Conservation (phyloP, 768 basidiomycete genomes). For the Gautieria morchelliformis region DNA sequence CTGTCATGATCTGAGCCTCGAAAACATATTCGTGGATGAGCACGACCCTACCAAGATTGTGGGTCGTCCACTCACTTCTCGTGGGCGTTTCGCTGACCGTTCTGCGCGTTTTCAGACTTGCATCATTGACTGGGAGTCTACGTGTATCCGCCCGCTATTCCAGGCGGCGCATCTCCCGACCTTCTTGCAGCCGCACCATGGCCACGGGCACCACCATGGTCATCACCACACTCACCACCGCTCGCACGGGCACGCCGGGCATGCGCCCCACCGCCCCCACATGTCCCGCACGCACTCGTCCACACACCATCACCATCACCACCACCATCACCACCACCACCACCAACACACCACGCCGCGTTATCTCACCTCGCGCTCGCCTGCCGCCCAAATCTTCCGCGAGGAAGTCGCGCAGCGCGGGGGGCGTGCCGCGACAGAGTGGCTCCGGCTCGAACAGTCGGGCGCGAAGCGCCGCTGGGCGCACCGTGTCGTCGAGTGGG, state of each 20-base stretch:
- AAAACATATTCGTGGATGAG: constrained; percentile 76
- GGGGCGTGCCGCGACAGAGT: constrained; percentile 35
- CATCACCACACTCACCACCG: constrained; percentile 1
- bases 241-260: not conserved
- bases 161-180: constrained; percentile 75
- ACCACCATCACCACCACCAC: not conserved
- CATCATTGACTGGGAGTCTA: constrained; percentile 87
- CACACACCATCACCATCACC: not conserved
- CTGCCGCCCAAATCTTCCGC: constrained; percentile 63
- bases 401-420: constrained; percentile 46
- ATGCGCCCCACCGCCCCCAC: not conserved
- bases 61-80: constrained; percentile 22
- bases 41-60: constrained; percentile 62
- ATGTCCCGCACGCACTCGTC: not conserved
- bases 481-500: constrained; percentile 80
- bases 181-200: constrained; percentile 57
- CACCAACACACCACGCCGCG: not conserved
- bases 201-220: not conserved
- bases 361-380: constrained; percentile 26
- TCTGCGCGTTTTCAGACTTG: constrained; percentile 44
- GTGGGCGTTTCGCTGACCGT: not conserved
- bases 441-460: constrained; percentile 62
- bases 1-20: constrained; percentile 77
- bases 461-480: constrained; percentile 64
- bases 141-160: constrained; percentile 81